These are phyloP conservation scores for Fusarium camptoceras DNA, from an alignment of 2,329 filamentous ascomycete genomes.

Conservation along the genomic window DNA sequence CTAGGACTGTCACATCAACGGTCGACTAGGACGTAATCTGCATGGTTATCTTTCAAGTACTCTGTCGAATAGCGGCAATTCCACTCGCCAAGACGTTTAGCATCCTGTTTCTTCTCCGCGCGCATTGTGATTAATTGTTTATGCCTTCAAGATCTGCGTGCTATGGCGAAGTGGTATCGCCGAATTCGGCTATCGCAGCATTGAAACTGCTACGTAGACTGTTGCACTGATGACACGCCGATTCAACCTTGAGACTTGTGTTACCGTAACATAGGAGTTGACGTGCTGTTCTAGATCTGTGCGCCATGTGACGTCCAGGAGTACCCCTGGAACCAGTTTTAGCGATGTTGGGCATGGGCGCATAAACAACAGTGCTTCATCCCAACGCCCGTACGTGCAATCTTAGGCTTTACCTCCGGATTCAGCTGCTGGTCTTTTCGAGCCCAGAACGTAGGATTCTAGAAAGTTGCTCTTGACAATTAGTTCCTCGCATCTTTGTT, in stretches of 20 bases:
- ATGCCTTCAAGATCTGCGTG: background rate
- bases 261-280: background rate
- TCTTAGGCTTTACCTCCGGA: background rate
- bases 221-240: background rate
- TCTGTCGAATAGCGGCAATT: background rate
- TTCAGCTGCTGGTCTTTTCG: background rate
- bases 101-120: background rate
- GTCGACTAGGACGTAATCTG: conserved; percentile 1
- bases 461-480: background rate
- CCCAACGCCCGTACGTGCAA: background rate
- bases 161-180: background rate
- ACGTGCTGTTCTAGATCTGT: background rate
- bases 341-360: background rate
- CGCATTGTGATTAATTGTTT: background rate
- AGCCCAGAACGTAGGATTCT: background rate
- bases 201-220: conserved; percentile 1
- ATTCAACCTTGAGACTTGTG: background rate
- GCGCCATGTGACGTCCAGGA: background rate
- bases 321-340: background rate
- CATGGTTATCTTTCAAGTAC: background rate
- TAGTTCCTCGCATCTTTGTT: background rate
- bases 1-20: conserved; percentile 5
- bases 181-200: background rate
- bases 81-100: background rate
- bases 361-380: background rate